phyloP scores from a whole-genome alignment of 1,284 basidiomycete genomes.

The Flammula alnicola region DNA sequence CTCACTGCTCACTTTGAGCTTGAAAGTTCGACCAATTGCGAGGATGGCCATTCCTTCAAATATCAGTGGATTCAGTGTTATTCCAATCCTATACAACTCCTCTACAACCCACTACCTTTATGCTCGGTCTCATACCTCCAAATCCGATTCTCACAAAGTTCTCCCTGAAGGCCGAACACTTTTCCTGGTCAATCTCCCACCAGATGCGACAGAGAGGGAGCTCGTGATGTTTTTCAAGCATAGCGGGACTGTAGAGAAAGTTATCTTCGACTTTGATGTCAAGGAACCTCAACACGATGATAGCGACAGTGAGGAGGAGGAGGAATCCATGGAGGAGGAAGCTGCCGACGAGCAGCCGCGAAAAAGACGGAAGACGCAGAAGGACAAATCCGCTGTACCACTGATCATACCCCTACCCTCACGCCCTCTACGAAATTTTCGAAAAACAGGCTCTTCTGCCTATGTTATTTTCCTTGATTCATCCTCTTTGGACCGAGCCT shows the following conservation, averaged over 20 bases:
- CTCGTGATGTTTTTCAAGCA: constrained; percentile 73
- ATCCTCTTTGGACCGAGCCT: constrained; percentile 69
- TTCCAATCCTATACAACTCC: constrained; percentile 60
- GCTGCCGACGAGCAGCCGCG: constrained; percentile 43
- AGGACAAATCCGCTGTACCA: constrained; percentile 42
- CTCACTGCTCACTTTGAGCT: too few species aligned
- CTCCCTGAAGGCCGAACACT: constrained; percentile 77
- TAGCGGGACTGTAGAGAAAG: constrained; percentile 77
- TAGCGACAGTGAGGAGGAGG: constrained; percentile 39
- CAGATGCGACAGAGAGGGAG: constrained; percentile 82
- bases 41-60: constrained; percentile 33
- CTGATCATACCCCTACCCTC: constrained; percentile 61
- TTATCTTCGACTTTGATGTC: constrained; percentile 61
- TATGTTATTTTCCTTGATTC: constrained; percentile 82
- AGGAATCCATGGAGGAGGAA: constrained; percentile 41
- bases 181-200: constrained; percentile 86
- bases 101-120: constrained; percentile 67
- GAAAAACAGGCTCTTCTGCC: constrained; percentile 66
- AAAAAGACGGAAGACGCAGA: constrained; percentile 51
- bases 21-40: too few species aligned
- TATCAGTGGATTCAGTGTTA: constrained; percentile 59
- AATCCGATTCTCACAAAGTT: constrained; percentile 38
- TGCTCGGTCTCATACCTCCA: constrained; percentile 59
- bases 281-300: constrained; percentile 40
- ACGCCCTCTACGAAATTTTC: constrained; percentile 57